Conservation (phyloP, 495 filamentous ascomycete species). For the Bathelium albidoporum region DNA sequence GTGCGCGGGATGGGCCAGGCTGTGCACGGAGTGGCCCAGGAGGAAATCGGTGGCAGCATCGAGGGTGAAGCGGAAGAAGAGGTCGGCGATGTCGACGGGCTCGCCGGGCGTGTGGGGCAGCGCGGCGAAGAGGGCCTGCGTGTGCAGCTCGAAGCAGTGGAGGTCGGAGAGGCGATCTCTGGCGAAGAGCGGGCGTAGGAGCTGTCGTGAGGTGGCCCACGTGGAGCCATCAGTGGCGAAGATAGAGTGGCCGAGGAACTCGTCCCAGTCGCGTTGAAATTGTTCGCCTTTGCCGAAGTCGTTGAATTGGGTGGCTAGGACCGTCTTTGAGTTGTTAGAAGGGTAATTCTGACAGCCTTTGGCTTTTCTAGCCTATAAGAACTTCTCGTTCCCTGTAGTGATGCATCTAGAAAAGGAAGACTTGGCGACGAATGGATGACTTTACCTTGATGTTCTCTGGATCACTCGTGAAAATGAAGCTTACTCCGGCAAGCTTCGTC, state of each 20-base stretch:
- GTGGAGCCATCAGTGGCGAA: conserved; percentile 47
- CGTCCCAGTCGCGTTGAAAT: conserved; percentile 42
- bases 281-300: conserved; percentile 46
- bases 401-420: not conserved
- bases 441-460: conserved; percentile 45
- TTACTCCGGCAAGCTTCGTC: conserved; percentile 23
- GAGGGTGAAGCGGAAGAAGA: conserved; percentile 44
- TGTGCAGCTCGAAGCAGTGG: conserved; percentile 43
- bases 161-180: conserved; percentile 42
- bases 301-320: conserved; percentile 45
- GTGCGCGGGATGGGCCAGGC: conserved; percentile 39
- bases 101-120: conserved; percentile 34
- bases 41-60: conserved; percentile 52
- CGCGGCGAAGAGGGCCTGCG: conserved; percentile 32
- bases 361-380: too few relatives aligned
- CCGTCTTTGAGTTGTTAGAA: conserved; percentile 17
- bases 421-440: not conserved
- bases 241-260: conserved; percentile 44
- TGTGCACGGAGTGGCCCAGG: conserved; percentile 43
- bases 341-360: too few relatives aligned
- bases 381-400: not conserved
- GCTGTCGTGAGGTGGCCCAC: conserved; percentile 43
- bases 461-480: conserved; percentile 42
- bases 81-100: conserved; percentile 41
- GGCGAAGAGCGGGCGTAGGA: conserved; percentile 50